These are phyloP conservation scores for Talaromyces wortmannii DNA, from an alignment of 495 filamentous ascomycete species.

Conservation along the genomic window DNA sequence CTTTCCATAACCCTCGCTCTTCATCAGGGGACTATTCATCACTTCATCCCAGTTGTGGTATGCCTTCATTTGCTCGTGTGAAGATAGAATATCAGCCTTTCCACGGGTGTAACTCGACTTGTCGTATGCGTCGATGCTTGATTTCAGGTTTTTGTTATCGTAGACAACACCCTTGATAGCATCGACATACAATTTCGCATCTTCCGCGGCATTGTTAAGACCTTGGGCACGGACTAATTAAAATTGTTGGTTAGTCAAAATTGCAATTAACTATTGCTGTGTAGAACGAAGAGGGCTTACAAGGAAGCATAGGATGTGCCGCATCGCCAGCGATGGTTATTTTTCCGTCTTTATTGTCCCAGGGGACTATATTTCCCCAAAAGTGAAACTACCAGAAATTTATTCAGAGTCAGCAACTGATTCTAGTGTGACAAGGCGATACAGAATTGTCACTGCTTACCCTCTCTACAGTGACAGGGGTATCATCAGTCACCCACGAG, in stretches of 20 bases:
- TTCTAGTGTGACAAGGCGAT: not conserved
- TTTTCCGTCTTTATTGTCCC: constrained; percentile 38
- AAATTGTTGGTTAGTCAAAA: not conserved
- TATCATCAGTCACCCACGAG: not conserved
- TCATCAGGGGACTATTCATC: not conserved
- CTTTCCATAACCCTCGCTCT: not conserved
- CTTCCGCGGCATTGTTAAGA: constrained; percentile 48
- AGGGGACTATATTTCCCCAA: constrained; percentile 8
- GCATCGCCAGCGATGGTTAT: constrained; percentile 53
- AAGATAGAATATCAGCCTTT: not conserved
- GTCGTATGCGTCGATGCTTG: constrained; percentile 43
- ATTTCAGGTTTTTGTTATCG: constrained; percentile 9
- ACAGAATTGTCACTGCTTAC: not conserved
- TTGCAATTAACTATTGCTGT: not conserved
- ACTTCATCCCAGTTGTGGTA: not conserved
- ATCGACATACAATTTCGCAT: constrained; percentile 23
- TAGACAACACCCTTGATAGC: constrained; percentile 12
- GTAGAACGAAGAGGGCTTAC: constrained; percentile 20
- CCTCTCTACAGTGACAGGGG: not conserved
- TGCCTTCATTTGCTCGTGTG: not conserved
- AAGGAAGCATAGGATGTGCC: constrained; percentile 56
- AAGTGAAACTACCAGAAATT: not conserved
- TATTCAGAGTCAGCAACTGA: not conserved
- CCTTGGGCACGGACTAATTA: constrained; percentile 42
- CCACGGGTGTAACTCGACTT: not conserved